Percentiles rank a stretch among this genome's conserved stretches.
Evolutionary conservation across 2,329 filamentous ascomycete genomes (phyloP).

Genomic region (Ophiostoma triangulosporum): DNA sequence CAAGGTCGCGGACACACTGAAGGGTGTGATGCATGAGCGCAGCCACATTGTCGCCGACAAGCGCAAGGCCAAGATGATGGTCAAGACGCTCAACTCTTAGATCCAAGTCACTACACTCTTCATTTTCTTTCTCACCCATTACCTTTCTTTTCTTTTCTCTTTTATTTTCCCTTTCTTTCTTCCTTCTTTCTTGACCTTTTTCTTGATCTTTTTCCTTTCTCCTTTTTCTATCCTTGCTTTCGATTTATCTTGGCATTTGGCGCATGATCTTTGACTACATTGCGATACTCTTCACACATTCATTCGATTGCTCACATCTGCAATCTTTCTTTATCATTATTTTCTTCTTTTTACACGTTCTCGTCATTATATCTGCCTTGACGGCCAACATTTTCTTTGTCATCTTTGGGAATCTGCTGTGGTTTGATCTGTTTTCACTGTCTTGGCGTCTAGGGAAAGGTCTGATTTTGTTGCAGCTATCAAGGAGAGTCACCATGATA

Average conservation of each 20-base stretch:
- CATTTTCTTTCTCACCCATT: not conserved
- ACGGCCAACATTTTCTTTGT: not conserved
- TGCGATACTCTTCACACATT: not conserved
- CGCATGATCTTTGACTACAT: not conserved
- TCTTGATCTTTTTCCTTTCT: not conserved
- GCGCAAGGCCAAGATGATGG: conserved; percentile 57
- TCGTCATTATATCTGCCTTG: not conserved
- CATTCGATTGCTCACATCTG: not conserved
- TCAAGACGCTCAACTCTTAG: conserved; percentile 42
- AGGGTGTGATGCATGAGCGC: conserved; percentile 51
- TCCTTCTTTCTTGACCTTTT: not conserved
- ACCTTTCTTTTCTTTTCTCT: not conserved
- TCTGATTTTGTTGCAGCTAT: not conserved
- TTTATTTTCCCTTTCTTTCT: not conserved
- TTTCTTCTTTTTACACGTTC: not conserved
- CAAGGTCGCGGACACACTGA: conserved; percentile 65
- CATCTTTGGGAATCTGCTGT: not conserved
- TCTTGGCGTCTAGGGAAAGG: not conserved
- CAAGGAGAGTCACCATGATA: not conserved
- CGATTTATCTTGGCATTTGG: not conserved
- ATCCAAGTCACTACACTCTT: not conserved
- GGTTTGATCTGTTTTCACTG: not conserved
- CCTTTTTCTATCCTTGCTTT: too few species aligned
- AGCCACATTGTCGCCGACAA: conserved; percentile 56
- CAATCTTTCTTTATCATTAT: not conserved